A percentile compares a stretch with the other conserved stretches of the same genome.
phyloP scores from a whole-genome alignment of 129 eudicot genomes.

The Erigeron canadensis region DNA sequence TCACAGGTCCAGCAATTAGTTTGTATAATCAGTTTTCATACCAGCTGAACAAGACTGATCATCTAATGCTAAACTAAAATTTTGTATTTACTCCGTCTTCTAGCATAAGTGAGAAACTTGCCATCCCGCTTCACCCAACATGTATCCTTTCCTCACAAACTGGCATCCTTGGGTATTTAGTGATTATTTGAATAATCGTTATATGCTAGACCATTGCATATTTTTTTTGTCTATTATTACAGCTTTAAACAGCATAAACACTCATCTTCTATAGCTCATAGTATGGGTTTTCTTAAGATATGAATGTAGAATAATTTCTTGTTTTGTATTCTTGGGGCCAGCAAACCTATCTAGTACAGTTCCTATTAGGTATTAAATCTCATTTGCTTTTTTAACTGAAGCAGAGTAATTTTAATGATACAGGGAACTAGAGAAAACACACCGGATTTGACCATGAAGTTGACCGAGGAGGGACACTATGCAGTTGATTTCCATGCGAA shows the following conservation, averaged over 20 bases:
- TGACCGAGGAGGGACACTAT: conserved; percentile 61
- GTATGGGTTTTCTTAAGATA: background rate
- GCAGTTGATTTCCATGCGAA: conserved; percentile 82
- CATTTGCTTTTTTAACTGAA: background rate
- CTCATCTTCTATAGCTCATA: background rate
- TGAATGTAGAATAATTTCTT: background rate
- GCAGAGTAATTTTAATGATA: conserved; percentile 17
- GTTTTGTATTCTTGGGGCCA: too few relatives aligned
- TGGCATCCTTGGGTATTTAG: background rate
- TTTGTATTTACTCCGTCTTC: background rate
- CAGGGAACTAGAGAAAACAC: conserved; percentile 69
- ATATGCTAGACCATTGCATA: background rate
- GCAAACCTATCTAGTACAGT: too few relatives aligned
- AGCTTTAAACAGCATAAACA: background rate
- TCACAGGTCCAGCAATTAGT: background rate
- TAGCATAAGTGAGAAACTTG: background rate
- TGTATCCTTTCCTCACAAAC: background rate
- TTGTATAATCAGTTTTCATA: background rate
- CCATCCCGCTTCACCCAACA: background rate
- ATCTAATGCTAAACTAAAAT: too few relatives aligned
- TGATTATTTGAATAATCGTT: background rate
- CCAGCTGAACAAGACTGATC: too few relatives aligned
- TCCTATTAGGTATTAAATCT: background rate
- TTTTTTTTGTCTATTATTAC: background rate
- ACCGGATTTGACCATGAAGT: conserved; percentile 64